Conservation (phyloP, 768 basidiomycete species). For the Pleurotus eryngii region DNA sequence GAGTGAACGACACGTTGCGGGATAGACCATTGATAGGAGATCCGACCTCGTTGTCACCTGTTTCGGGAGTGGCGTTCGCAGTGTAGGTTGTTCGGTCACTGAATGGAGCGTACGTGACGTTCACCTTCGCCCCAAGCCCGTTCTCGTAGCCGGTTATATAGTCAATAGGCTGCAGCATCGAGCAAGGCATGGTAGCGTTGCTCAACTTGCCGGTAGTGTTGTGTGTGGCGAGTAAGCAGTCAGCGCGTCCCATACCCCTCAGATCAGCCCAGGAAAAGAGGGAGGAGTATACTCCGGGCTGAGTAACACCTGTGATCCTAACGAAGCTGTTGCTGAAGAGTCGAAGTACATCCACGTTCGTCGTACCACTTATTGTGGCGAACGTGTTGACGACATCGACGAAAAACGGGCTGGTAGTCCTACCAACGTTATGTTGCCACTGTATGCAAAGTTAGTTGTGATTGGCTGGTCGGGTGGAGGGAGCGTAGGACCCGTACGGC, state of each 20-base stretch:
- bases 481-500: slow-evolving; percentile 1
- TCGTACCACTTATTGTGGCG: background rate
- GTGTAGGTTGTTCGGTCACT: slow-evolving; percentile 4
- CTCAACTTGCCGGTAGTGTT: background rate
- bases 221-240: background rate
- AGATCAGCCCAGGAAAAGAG: slow-evolving; percentile 1
- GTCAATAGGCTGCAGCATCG: slow-evolving; percentile 1
- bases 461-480: background rate
- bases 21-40: background rate
- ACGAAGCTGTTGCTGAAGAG: slow-evolving; percentile 3
- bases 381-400: slow-evolving; percentile 5
- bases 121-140: background rate
- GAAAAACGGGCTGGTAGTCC: background rate
- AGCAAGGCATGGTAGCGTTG: background rate
- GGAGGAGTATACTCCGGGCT: background rate
- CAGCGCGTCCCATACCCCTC: background rate
- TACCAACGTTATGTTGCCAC: slow-evolving; percentile 1
- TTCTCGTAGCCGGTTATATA: slow-evolving; percentile 1
- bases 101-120: slow-evolving; percentile 1
- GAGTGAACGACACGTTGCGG: background rate
- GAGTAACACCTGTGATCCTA: background rate
- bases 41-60: background rate
- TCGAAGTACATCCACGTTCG: slow-evolving; percentile 3
- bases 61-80: background rate
- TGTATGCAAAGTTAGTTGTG: background rate